A percentile compares a stretch with the other conserved stretches of the same genome.
phyloP scores from a whole-genome alignment of 495 filamentous ascomycete genomes.

The Aspergillus nanangensis region DNA sequence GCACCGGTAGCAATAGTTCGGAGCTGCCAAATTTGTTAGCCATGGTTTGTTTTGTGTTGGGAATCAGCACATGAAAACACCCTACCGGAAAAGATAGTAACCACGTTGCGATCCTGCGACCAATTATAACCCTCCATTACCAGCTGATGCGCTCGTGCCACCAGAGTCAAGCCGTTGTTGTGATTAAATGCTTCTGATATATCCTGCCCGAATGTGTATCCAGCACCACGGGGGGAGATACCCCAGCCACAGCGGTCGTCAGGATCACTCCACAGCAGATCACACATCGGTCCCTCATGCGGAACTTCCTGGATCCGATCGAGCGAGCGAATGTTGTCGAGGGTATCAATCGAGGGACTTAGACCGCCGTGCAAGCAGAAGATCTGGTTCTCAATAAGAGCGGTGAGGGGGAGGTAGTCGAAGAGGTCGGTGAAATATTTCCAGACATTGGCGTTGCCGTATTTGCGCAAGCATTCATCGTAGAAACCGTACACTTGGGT shows the following conservation, averaged over 20 bases:
- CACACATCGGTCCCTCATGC: conserved; percentile 98
- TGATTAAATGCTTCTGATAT: conserved; percentile 99
- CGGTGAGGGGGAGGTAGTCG: conserved; percentile 96
- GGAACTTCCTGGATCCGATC: conserved; percentile 98
- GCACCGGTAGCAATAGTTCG: conserved; percentile 97
- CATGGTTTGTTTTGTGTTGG: too few species aligned
- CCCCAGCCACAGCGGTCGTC: conserved; percentile 99
- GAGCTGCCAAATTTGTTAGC: conserved; percentile 61
- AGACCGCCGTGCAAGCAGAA: conserved; percentile 98
- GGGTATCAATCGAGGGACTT: conserved; percentile 93
- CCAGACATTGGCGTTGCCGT: conserved; percentile 98
- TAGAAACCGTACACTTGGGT: conserved; percentile 98
- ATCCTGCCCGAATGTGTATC: conserved; percentile 98
- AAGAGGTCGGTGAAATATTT: conserved; percentile 99
- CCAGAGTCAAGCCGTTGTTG: conserved; percentile 95
- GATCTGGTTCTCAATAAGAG: conserved; percentile 99
- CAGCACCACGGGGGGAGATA: conserved; percentile 92
- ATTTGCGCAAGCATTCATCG: conserved; percentile 95
- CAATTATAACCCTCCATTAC: conserved; percentile 99
- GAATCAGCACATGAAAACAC: not conserved
- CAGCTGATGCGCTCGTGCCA: conserved; percentile 90
- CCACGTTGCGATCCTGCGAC: conserved; percentile 94
- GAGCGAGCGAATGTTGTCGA: conserved; percentile 94
- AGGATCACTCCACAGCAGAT: conserved; percentile 95
- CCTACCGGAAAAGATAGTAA: conserved; percentile 97